Percentiles rank a stretch among this genome's conserved stretches.
Evolutionary conservation across 441 rosid species (phyloP).

Genomic region (Aleurites moluccanus): DNA sequence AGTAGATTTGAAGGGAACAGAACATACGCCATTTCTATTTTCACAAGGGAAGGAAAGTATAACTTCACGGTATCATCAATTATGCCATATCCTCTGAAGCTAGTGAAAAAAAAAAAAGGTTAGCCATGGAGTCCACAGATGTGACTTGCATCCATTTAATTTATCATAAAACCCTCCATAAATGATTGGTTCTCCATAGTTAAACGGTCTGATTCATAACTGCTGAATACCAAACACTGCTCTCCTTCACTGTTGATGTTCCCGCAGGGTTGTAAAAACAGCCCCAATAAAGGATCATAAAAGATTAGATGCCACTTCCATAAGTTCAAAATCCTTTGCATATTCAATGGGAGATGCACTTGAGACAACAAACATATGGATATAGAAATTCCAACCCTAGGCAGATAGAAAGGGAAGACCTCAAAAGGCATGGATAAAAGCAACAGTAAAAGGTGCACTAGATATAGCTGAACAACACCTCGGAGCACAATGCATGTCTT

Average conservation of each 20-base stretch:
- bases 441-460: not conserved
- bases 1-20: not conserved
- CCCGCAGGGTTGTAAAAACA: not conserved
- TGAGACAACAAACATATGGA: not conserved
- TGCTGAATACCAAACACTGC: not conserved
- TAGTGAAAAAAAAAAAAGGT: not conserved
- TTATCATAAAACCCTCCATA: too few species aligned
- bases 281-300: too few species aligned
- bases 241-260: not conserved
- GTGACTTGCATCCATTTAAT: too few species aligned
- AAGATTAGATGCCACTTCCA: too few species aligned
- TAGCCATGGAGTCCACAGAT: not conserved
- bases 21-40: too few species aligned
- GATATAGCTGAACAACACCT: too few species aligned
- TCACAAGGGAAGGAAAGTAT: not conserved
- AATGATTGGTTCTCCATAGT: not conserved
- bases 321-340: too few species aligned
- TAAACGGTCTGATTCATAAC: not conserved
- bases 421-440: not conserved
- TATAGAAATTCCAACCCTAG: not conserved
- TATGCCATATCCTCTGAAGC: not conserved
- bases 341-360: not conserved
- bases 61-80: not conserved
- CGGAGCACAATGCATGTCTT: not conserved
- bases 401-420: too few species aligned